Evolutionary conservation across 1,139 yeast genomes (phyloP).

Genomic region (Debaryomycetaceae sp.): DNA sequence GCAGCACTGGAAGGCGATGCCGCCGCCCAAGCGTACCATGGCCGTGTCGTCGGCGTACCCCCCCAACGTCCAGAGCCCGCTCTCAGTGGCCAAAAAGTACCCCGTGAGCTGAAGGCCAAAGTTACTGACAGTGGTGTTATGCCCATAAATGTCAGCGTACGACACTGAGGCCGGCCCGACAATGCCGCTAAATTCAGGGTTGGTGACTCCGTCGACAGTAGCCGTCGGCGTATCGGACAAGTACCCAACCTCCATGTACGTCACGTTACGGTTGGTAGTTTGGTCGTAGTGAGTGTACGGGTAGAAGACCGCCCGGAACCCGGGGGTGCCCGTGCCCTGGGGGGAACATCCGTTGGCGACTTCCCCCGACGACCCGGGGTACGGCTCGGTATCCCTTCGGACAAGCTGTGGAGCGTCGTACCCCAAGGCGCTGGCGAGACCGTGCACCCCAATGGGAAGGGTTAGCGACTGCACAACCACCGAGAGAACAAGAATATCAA

Average conservation of each 20-base stretch:
- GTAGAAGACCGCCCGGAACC: conserved; percentile 2
- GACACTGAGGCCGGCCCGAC: too few species aligned
- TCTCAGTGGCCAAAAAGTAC: conserved; percentile 4
- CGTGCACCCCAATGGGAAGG: too few species aligned
- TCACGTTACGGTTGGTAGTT: too few species aligned
- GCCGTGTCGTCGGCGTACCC: conserved; percentile 1
- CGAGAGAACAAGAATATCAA: too few species aligned
- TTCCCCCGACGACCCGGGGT: too few species aligned
- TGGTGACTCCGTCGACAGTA: conserved; percentile 1
- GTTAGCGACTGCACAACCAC: too few species aligned
- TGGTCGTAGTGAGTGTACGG: not conserved
- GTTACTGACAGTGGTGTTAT: too few species aligned
- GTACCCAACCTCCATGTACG: not conserved
- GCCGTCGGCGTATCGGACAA: not conserved
- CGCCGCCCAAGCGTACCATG: conserved; percentile 2
- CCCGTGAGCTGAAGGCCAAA: conserved; percentile 3
- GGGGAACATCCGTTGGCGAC: conserved; percentile 13
- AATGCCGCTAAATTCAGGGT: not conserved
- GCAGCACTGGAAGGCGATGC: conserved; percentile 5
- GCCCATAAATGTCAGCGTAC: too few species aligned
- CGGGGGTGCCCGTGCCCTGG: not conserved
- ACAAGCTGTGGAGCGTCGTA: too few species aligned
- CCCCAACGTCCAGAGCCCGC: conserved; percentile 1
- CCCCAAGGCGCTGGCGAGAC: too few species aligned
- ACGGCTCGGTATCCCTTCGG: too few species aligned